Percentiles rank a stretch among this genome's conserved stretches.
phyloP scores from a whole-genome alignment of 2,329 filamentous ascomycete genomes.

The Aspergillus ochraceoroseus region DNA sequence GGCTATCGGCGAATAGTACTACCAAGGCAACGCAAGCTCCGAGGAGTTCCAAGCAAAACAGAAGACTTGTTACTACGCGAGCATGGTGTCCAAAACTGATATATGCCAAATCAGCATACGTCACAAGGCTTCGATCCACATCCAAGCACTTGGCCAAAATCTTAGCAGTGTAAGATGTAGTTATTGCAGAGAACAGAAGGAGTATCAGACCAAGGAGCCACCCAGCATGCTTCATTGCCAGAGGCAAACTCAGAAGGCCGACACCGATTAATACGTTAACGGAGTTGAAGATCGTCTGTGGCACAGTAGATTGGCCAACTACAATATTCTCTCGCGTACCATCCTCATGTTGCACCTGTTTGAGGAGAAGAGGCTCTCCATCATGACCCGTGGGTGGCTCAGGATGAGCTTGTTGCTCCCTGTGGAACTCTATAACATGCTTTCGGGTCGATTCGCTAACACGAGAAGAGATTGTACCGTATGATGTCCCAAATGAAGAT shows the following conservation, averaged over 20 bases:
- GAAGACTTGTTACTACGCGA: constrained; percentile 71
- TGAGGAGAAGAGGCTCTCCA: constrained; percentile 73
- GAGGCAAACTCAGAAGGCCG: constrained; percentile 78
- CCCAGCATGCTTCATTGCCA: constrained; percentile 80
- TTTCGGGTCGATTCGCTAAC: constrained; percentile 54
- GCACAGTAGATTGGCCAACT: constrained; percentile 89
- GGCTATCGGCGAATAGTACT: constrained; percentile 87
- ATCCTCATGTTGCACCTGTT: constrained; percentile 77
- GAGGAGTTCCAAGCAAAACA: constrained; percentile 83
- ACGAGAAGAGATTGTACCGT: constrained; percentile 55
- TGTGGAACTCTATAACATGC: constrained; percentile 51
- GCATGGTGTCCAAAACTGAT: constrained; percentile 82
- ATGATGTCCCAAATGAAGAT: constrained; percentile 60
- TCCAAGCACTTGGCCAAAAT: constrained; percentile 85
- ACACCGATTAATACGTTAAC: constrained; percentile 91
- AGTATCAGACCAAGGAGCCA: constrained; percentile 79
- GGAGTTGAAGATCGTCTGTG: constrained; percentile 94
- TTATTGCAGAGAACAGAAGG: constrained; percentile 65
- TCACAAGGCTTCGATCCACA: constrained; percentile 76
- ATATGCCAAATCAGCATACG: constrained; percentile 89
- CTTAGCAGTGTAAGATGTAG: constrained; percentile 81
- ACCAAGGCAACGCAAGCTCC: constrained; percentile 85
- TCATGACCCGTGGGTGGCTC: constrained; percentile 53
- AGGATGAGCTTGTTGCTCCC: constrained; percentile 48
- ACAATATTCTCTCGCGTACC: constrained; percentile 79